phyloP scores from a whole-genome alignment of 352 stramenopile species.

The Phytopythium ostracodes region DNA sequence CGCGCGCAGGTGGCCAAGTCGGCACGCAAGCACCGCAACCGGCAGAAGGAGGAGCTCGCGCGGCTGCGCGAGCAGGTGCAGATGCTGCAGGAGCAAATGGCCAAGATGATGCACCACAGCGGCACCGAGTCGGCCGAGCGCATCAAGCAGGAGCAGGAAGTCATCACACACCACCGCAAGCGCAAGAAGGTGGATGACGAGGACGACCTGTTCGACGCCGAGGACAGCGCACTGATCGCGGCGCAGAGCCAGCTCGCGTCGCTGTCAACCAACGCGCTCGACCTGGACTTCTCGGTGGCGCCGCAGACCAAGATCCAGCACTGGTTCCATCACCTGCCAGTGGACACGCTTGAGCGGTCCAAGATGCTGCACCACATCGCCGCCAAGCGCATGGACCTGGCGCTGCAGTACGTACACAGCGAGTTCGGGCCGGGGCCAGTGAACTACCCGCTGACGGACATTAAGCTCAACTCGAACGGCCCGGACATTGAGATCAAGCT shows the following conservation, averaged over 20 bases:
- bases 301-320: constrained; percentile 41
- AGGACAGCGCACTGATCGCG: constrained; percentile 22
- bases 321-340: constrained; percentile 57
- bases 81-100: constrained; percentile 79
- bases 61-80: constrained; percentile 68
- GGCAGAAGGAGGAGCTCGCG: constrained; percentile 76
- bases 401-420: constrained; percentile 42
- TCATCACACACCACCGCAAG: constrained; percentile 61
- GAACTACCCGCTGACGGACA: constrained; percentile 65
- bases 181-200: constrained; percentile 72
- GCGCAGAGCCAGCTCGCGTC: constrained; percentile 13
- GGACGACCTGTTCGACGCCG: constrained; percentile 13
- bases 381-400: constrained; percentile 46
- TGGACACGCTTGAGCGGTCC: constrained; percentile 54
- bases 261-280: constrained; percentile 15
- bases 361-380: constrained; percentile 49
- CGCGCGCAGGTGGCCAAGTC: constrained; percentile 81
- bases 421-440: constrained; percentile 40
- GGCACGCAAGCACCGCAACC: constrained; percentile 77
- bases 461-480: constrained; percentile 77
- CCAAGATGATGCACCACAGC: constrained; percentile 49
- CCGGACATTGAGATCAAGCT: constrained; percentile 81
- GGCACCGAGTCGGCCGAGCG: constrained; percentile 26
- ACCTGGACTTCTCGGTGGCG: constrained; percentile 1
- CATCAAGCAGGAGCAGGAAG: constrained; percentile 52